Conservation (phyloP, 1,284 basidiomycete genomes). For the Boletus nobilissimus region DNA sequence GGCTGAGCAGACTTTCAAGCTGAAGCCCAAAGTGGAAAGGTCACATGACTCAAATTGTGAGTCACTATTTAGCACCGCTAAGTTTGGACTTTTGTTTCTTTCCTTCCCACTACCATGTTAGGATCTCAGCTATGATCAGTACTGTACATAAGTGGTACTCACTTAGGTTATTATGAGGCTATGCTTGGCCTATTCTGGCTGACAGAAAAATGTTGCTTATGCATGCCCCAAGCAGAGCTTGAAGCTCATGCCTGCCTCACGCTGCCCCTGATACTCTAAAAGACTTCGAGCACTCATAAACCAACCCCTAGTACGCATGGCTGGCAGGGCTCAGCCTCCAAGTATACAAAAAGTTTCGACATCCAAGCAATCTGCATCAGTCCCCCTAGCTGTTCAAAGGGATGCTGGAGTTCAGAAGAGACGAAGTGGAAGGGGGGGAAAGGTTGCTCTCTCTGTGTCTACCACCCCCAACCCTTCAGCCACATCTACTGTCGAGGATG, state of each 20-base stretch:
- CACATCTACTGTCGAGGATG: background rate
- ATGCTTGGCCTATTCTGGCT: too few relatives aligned
- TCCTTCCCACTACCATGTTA: too few relatives aligned
- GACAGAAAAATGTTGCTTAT: too few relatives aligned
- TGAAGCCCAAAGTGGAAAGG: too few relatives aligned
- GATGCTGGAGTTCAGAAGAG: background rate
- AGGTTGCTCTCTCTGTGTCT: background rate
- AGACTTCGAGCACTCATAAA: background rate
- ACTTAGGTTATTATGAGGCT: too few relatives aligned
- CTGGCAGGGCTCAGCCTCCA: background rate
- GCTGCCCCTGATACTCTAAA: background rate
- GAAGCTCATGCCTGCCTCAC: background rate
- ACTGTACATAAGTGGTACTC: too few relatives aligned
- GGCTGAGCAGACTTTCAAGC: too few relatives aligned
- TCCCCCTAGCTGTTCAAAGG: background rate
- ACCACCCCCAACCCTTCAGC: too few relatives aligned
- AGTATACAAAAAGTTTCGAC: background rate
- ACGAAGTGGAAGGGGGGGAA: background rate
- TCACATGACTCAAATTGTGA: too few relatives aligned
- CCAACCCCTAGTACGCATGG: background rate
- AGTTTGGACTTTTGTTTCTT: too few relatives aligned
- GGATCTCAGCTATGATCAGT: too few relatives aligned
- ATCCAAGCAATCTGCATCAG: background rate
- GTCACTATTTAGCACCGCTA: too few relatives aligned
- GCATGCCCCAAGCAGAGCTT: background rate